Conservation (phyloP, 352 stramenopile genomes). For the Thalassiosira mediterranea region DNA sequence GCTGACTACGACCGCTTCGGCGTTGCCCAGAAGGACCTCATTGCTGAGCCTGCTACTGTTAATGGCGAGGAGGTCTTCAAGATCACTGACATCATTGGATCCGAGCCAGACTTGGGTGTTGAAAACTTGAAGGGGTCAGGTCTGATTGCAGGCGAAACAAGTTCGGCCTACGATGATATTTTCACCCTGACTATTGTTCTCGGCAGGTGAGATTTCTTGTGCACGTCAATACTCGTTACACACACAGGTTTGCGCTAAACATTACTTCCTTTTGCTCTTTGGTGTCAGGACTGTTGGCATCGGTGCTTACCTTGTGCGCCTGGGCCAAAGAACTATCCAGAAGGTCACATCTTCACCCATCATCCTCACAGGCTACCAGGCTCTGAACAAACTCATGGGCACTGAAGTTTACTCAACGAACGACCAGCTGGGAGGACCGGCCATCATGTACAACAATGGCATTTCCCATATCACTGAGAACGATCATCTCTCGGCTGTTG, state of each 20-base stretch:
- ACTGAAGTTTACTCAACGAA: conserved; percentile 99
- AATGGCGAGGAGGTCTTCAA: conserved; percentile 91
- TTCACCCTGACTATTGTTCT: conserved; percentile 99
- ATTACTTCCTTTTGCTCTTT: conserved; percentile 1
- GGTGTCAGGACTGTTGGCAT: conserved; percentile 94
- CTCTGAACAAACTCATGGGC: conserved; percentile 99
- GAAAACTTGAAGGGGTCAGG: conserved; percentile 99
- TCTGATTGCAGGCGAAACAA: conserved; percentile 98
- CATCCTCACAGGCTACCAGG: conserved; percentile 99
- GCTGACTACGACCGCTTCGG: conserved; percentile 91
- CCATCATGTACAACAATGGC: conserved; percentile 99
- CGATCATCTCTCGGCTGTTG: conserved; percentile 96
- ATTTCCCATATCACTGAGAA: conserved; percentile 96
- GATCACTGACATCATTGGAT: conserved; percentile 97
- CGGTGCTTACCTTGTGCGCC: conserved; percentile 98
- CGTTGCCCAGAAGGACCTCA: conserved; percentile 72
- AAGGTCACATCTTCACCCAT: conserved; percentile 97
- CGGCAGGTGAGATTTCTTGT: conserved; percentile 81
- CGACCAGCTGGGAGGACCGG: conserved; percentile 98
- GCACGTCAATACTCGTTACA: not conserved
- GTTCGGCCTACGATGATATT: conserved; percentile 97
- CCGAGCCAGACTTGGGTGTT: conserved; percentile 97
- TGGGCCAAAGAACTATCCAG: conserved; percentile 99
- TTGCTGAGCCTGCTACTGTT: conserved; percentile 61
- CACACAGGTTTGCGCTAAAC: not conserved